These are phyloP conservation scores for Lipomyces orientalis DNA, from an alignment of 805 yeast genomes.

Conservation along the genomic window DNA sequence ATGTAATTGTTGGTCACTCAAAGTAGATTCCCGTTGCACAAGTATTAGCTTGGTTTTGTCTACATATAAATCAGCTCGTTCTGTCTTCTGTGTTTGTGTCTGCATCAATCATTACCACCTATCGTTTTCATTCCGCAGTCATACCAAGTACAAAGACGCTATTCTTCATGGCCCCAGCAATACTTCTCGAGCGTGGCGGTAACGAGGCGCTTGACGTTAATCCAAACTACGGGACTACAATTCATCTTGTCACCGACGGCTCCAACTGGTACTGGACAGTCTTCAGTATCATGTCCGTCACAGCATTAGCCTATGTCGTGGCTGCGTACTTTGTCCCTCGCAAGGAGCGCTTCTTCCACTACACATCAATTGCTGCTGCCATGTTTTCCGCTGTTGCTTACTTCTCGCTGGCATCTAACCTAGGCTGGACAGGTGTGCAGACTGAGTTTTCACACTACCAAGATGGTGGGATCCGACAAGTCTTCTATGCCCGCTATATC, in stretches of 20 bases:
- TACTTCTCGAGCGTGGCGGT: background rate
- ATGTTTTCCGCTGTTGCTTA: slow-evolving; percentile 56
- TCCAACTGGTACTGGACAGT: slow-evolving; percentile 74
- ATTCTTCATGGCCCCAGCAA: background rate
- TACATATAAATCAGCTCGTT: too few species aligned
- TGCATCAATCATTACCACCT: too few species aligned
- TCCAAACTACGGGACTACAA: slow-evolving; percentile 51
- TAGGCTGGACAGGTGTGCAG: slow-evolving; percentile 58
- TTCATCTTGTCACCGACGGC: slow-evolving; percentile 62
- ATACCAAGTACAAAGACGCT: too few species aligned
- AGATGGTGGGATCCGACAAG: slow-evolving; percentile 52
- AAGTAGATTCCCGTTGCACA: too few species aligned
- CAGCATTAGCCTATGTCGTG: slow-evolving; percentile 46
- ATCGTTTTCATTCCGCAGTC: too few species aligned
- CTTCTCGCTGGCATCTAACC: slow-evolving; percentile 62
- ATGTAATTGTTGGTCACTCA: too few species aligned
- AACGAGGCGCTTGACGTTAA: slow-evolving; percentile 47
- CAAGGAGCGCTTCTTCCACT: slow-evolving; percentile 48
- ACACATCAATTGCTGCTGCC: slow-evolving; percentile 51
- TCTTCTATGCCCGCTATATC: slow-evolving; percentile 59
- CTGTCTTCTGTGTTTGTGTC: too few species aligned
- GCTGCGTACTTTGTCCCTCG: slow-evolving; percentile 44
- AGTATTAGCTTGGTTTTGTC: too few species aligned
- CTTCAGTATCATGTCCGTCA: slow-evolving; percentile 54
- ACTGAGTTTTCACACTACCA: slow-evolving; percentile 58